Base-by-base conservation (phyloP, 108 stramenopile genomes). In the Stephanodiscus triporus region DNA sequence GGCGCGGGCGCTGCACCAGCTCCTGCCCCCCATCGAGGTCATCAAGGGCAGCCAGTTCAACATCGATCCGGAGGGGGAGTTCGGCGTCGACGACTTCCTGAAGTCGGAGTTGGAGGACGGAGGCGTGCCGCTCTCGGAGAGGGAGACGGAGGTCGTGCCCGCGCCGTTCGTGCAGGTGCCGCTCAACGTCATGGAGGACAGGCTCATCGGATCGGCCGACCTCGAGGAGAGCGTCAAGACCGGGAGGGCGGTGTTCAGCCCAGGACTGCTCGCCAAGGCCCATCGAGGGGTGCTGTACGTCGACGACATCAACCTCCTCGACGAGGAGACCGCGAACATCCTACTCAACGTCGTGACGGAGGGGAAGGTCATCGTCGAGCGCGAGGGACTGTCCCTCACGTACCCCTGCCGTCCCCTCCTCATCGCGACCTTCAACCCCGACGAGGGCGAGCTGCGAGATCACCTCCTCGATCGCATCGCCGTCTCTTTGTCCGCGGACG, bases 381-480 rank as follows among this genome's bases (percentile, higher is more conserved):
- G 98, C 38, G 98, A 98, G 81, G 98, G 98, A 34, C 80, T 98
- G 20, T 91, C 89, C 6, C 79, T 98, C 27, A 73, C 87, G 16
- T 97, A 97, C 70, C 97, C 97, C 10, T 97, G 96, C 85, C 72
- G 73, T 30, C 96, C 96, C 11, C 86, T 98, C 36, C 68, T 98
- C 24, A 96, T 98, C 66, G 97, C 96, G 6, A 97, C 97, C 1
- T 96, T 95, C 86, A 98, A 98, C 76, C 98, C 98, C 9, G 98
- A 98, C 60, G 98, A 98, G 78, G 96, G 95, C n/a, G 97, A 97
- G 78, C 84, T 98, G 43, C 85, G 97, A 13, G 96, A 97, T 64
- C 96, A 97, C 73, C 78, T 98, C 32, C 84, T 97, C 43, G 98
- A 98, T 84, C 84, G 98, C 30, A 95, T 98, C 70, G 94, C 97